Conservation (phyloP, 352 stramenopile genomes). For the Pythium coloratum region DNA sequence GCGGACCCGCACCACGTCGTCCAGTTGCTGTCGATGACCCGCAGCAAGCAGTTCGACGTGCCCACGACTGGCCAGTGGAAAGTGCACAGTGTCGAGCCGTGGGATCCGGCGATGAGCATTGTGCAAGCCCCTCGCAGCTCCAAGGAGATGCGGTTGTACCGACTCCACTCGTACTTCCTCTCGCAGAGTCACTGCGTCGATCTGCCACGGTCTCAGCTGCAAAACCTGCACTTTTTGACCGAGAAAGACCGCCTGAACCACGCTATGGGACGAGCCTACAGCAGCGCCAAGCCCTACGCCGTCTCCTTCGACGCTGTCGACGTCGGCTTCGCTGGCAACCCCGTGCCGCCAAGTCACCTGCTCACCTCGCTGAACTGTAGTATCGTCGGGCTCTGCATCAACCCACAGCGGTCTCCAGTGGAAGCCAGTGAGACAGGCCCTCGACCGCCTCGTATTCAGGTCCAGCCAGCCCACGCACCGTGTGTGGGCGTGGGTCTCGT, state of each 20-base stretch:
- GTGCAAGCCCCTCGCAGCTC: slow-evolving; percentile 66
- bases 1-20: slow-evolving; percentile 90
- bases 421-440: slow-evolving; percentile 2
- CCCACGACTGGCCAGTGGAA: slow-evolving; percentile 48
- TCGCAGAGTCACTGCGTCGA: slow-evolving; percentile 29
- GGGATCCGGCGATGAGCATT: slow-evolving; percentile 60
- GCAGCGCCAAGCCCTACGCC: slow-evolving; percentile 40
- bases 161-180: slow-evolving; percentile 83
- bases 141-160: slow-evolving; percentile 82
- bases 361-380: slow-evolving; percentile 72
- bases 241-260: slow-evolving; percentile 68
- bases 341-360: slow-evolving; percentile 71
- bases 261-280: slow-evolving; percentile 56
- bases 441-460: slow-evolving; percentile 54
- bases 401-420: slow-evolving; percentile 21
- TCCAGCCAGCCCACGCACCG: slow-evolving; percentile 52
- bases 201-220: slow-evolving; percentile 42
- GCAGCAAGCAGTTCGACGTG: slow-evolving; percentile 86
- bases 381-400: slow-evolving; percentile 76
- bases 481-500: slow-evolving; percentile 72
- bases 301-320: slow-evolving; percentile 65
- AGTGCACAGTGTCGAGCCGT: slow-evolving; percentile 62
- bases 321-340: slow-evolving; percentile 54
- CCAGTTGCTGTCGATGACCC: slow-evolving; percentile 90
- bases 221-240: slow-evolving; percentile 69